These are phyloP conservation scores for Auricularia cornea DNA, from an alignment of 768 basidiomycete genomes.

Conservation along the genomic window DNA sequence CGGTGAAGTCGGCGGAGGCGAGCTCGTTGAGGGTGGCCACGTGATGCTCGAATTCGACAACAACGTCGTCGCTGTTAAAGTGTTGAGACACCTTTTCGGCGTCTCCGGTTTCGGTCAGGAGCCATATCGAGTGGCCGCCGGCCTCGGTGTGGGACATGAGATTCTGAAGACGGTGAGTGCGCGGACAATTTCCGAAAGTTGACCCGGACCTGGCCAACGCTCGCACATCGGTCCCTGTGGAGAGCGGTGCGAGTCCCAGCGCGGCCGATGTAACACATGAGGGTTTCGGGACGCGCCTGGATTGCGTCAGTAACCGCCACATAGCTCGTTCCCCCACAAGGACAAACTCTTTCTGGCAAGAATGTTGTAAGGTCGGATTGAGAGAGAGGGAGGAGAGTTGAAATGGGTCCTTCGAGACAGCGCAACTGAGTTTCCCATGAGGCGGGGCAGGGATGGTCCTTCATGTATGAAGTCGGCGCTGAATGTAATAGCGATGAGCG, in stretches of 20 bases:
- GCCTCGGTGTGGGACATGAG: conserved; percentile 77
- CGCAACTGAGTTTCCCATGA: neutral
- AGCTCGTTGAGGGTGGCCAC: conserved; percentile 56
- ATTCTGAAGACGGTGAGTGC: conserved; percentile 47
- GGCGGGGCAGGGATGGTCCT: neutral
- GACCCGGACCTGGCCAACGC: neutral
- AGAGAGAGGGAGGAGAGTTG: neutral
- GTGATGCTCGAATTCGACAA: conserved; percentile 66
- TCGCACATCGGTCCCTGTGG: conserved; percentile 73
- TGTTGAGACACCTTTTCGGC: conserved; percentile 48
- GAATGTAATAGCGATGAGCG: neutral
- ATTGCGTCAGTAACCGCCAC: neutral
- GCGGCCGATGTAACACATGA: conserved; percentile 80
- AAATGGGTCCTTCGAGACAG: neutral
- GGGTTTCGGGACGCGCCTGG: conserved; percentile 42
- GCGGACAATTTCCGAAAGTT: neutral
- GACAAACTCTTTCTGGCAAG: conserved; percentile 44
- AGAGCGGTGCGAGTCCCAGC: conserved; percentile 79
- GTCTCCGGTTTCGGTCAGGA: conserved; percentile 64
- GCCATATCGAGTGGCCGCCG: conserved; percentile 72
- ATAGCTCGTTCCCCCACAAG: neutral
- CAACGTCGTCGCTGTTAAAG: conserved; percentile 41
- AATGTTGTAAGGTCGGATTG: conserved; percentile 44
- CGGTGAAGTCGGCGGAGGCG: conserved; percentile 51
- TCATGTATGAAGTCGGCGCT: neutral